Evolutionary conservation across 2,329 filamentous ascomycete genomes (phyloP), one percentile per base, ranked within the genome.

Genomic region (Bipolaris bicolor): DNA sequence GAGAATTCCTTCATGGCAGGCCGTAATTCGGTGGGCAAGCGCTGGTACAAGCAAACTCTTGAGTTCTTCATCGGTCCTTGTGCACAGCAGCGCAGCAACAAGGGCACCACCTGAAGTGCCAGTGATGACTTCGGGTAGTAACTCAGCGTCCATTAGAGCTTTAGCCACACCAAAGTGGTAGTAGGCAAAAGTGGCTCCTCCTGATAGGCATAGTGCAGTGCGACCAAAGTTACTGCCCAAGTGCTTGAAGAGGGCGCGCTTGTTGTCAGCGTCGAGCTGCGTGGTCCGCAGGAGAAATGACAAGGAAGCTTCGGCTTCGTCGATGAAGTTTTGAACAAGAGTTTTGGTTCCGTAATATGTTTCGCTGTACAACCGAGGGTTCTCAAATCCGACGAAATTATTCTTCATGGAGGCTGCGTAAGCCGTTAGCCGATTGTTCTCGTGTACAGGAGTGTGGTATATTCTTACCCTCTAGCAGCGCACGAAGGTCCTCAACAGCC

Each of bases 291-390:
- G 79, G 10, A 98, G 79, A 60, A 95, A 86, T 49, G 84, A 81
- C 45, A 97, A 81, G 29, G 83, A 84, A 2, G 77, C 83, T 80
- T 90, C 88, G 47, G 90, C 88, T 78, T 98, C 93, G 60, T 97
- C 91, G 43, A 97, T 81, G 71, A 94, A 98, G 53, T 88, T 88
- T 77, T 98, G 95, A 29, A 97, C 91, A 63, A 97, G 78, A 60
- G 95, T 87, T 77, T 99, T 99, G n/a, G 95, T 98, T 31, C 95
- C 95, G 67, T 92, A 97, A 74, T 99, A 99, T 3, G 94, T 96
- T 79, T 98, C 93, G 69, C 91, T 96, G 75, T 99, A 99, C n/a
- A 99, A 79, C 52, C 92, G 86, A 9, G 94, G 88, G 69, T 97
- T 98, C 76, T 99, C 95, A 13, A 97, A 88, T 0, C 95, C 95